A percentile compares a stretch with the other conserved stretches of the same genome.
phyloP scores from a whole-genome alignment of 139 green algal species.

The Mesostigma viride region DNA sequence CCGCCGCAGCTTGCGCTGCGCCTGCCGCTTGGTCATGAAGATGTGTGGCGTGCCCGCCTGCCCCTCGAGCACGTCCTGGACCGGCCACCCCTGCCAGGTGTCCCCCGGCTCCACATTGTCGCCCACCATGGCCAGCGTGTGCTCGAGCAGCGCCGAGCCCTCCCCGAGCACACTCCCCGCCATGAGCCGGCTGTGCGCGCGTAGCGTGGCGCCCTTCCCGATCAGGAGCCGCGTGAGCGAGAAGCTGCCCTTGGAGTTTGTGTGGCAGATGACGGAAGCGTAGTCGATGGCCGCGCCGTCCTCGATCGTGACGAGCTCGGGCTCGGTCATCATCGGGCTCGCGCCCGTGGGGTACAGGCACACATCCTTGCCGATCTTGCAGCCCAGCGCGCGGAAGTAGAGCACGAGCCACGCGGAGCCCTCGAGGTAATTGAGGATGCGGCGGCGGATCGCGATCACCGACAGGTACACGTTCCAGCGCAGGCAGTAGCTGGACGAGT shows the following conservation, averaged over 20 bases:
- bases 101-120: conserved; percentile 13
- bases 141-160: conserved; percentile 19
- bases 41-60: no score
- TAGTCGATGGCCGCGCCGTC: conserved; percentile 22
- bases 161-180: conserved; percentile 13
- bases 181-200: conserved; percentile 7
- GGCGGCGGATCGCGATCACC: background rate
- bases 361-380: conserved; percentile 18
- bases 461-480: conserved; percentile 12
- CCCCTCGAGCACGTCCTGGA: background rate
- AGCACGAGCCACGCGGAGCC: conserved; percentile 6
- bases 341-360: conserved; percentile 27
- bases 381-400: conserved; percentile 23
- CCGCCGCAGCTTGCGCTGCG: no score
- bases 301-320: conserved; percentile 23
- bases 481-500: conserved; percentile 6
- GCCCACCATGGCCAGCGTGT: conserved; percentile 27
- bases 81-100: conserved; percentile 22
- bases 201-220: conserved; percentile 15
- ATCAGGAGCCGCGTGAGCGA: conserved; percentile 1
- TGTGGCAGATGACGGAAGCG: conserved; percentile 20
- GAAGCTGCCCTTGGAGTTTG: conserved; percentile 16
- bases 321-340: conserved; percentile 23
- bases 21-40: no score
- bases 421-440: background rate